These are phyloP conservation scores for Mucor racemosus DNA, from an alignment of 371 early-diverging fungal species.

Conservation along the genomic window DNA sequence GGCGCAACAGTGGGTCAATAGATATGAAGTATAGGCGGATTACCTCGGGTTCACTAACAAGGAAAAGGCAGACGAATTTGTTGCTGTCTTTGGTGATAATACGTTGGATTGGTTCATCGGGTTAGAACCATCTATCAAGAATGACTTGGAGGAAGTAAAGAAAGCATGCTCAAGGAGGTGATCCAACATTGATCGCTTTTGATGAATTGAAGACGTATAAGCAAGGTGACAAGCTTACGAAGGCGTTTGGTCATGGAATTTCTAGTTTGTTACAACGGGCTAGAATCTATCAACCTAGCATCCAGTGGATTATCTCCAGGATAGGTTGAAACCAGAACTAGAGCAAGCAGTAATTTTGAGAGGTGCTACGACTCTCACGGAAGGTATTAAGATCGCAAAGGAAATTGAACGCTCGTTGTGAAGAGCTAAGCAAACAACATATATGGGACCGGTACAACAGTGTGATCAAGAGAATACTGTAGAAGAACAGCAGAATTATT, in stretches of 20 bases:
- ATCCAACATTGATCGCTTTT: not conserved
- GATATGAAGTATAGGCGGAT: no score
- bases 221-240: conserved; percentile 11
- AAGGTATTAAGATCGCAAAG: no score
- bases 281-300: no score
- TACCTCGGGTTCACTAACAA: not conserved
- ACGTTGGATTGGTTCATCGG: conserved; percentile 2
- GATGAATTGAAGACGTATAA: no score
- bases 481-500: no score
- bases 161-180: not conserved
- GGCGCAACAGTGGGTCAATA: no score
- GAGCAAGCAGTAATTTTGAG: no score
- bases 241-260: not conserved
- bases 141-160: not conserved
- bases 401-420: no score
- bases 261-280: not conserved
- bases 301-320: conserved; percentile 4
- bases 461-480: no score
- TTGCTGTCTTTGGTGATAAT: not conserved
- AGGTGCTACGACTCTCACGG: no score
- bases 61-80: not conserved
- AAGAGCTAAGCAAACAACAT: no score
- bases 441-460: no score
- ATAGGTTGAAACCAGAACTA: not conserved
- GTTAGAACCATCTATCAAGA: not conserved